These are phyloP conservation scores for Tolypocladium guangdongense DNA, from an alignment of 2,329 filamentous ascomycete genomes.

Conservation along the genomic window DNA sequence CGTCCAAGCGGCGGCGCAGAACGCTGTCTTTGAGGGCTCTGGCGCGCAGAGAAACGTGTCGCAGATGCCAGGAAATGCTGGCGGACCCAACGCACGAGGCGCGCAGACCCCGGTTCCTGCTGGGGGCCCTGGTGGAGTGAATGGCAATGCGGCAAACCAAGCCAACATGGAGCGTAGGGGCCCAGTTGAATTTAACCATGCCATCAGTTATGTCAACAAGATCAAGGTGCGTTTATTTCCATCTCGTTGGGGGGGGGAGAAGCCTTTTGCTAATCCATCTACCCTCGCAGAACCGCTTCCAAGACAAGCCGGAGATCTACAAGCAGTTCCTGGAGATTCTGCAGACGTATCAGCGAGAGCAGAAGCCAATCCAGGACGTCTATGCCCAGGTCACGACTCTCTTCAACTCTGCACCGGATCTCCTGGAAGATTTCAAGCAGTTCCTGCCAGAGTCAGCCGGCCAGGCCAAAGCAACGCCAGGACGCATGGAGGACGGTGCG, in stretches of 20 bases:
- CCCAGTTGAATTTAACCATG: slow-evolving; percentile 97
- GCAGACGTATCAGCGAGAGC: slow-evolving; percentile 95
- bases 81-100: slow-evolving; percentile 37
- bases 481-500: slow-evolving; percentile 45
- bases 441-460: slow-evolving; percentile 80
- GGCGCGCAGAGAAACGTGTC: slow-evolving; percentile 19
- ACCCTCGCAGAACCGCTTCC: slow-evolving; percentile 72
- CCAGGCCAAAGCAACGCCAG: slow-evolving; percentile 38
- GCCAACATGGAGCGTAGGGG: slow-evolving; percentile 71
- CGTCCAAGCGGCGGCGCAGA: slow-evolving; percentile 28
- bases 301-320: slow-evolving; percentile 94
- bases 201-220: slow-evolving; percentile 98
- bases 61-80: slow-evolving; percentile 19
- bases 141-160: slow-evolving; percentile 46
- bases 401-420: slow-evolving; percentile 86
- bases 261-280: slow-evolving; percentile 5
- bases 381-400: slow-evolving; percentile 93
- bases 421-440: slow-evolving; percentile 97
- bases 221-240: slow-evolving; percentile 66
- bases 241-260: slow-evolving; percentile 1
- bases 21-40: slow-evolving; percentile 20
- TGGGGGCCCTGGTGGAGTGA: slow-evolving; percentile 45
- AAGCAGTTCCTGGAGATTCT: slow-evolving; percentile 98
- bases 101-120: slow-evolving; percentile 50
- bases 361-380: slow-evolving; percentile 96